Evolutionary conservation across 2,329 filamentous ascomycete species (phyloP), one percentile per base, ranked within the genome.

Genomic region (Aspergillus proliferans): DNA sequence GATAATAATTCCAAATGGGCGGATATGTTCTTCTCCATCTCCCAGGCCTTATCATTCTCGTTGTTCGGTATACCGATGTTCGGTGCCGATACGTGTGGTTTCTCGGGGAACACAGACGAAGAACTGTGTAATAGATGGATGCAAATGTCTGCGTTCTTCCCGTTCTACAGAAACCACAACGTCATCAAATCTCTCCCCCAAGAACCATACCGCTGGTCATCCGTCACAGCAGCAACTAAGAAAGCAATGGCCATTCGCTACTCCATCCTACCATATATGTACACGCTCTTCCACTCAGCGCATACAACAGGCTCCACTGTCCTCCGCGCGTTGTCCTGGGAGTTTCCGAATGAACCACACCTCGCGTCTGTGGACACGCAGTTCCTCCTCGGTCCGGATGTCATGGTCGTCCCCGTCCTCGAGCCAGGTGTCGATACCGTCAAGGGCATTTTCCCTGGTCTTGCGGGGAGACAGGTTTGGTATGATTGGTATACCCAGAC

Each of bases 81-180:
- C 54, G 85, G 85, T 7, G 77, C 79, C 19, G 83, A 87, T 58
- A 82, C 81, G 1, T 87, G 84, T 59, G 86, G 86, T 0, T 89
- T 89, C 72, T 77, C 76, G 47, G 82, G 80, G 7, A 86, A 88
- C 61, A 72, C 77, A 0, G 81, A 84, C 53, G 77, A 82, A 60
- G 84, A 89, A 61, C 78, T 90, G 3, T 90, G 86, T 69, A 80
- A 80, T 47, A 76, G 86, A 18, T 89, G 85, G 84, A 86, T 86
- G 83, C 81, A 85, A 60, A 73, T 87, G 1, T 79, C 76, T 0
- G 85, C 85, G 9, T 88, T 89, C 74, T 88, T 88, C 71, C 84
- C 85, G 6, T 88, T 89, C 70, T 88, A 88, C 70, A 76, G 86
- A 22, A 89, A 89, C 67, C 86, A 91, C 72, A 89, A 89, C 60